Conservation (phyloP, 2,329 filamentous ascomycete genomes). For the Biscogniauxia sp. region DNA sequence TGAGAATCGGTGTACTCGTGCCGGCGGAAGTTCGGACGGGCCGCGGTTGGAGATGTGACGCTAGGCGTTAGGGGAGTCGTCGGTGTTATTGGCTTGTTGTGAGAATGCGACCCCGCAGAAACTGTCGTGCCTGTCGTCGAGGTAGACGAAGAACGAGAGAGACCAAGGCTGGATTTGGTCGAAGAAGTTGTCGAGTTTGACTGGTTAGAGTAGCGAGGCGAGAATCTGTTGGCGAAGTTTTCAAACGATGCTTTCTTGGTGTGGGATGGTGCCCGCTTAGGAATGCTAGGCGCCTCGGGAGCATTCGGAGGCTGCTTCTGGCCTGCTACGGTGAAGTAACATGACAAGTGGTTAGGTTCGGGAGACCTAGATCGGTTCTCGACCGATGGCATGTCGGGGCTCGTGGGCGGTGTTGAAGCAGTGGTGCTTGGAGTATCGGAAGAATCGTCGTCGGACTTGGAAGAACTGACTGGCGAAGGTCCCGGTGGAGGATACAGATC, state of each 20-base stretch:
- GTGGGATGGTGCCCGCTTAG: slow-evolving; percentile 77
- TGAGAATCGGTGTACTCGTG: slow-evolving; percentile 28
- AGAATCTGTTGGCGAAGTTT: slow-evolving; percentile 61
- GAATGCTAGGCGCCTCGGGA: slow-evolving; percentile 64
- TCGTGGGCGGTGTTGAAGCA: slow-evolving; percentile 62
- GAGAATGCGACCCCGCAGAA: slow-evolving; percentile 35
- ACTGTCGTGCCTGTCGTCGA: slow-evolving; percentile 51
- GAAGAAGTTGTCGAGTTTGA: slow-evolving; percentile 54
- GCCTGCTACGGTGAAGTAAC: slow-evolving; percentile 59
- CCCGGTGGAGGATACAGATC: slow-evolving; percentile 61
- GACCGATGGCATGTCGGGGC: slow-evolving; percentile 63
- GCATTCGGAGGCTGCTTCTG: slow-evolving; percentile 43
- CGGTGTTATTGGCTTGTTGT: slow-evolving; percentile 28
- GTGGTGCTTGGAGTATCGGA: slow-evolving; percentile 64
- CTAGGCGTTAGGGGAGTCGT: slow-evolving; percentile 32
- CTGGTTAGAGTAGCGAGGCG: slow-evolving; percentile 51
- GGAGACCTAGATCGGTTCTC: slow-evolving; percentile 54
- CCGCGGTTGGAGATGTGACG: slow-evolving; percentile 30
- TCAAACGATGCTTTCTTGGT: slow-evolving; percentile 82
- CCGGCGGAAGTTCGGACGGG: slow-evolving; percentile 27
- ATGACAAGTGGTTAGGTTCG: slow-evolving; percentile 65
- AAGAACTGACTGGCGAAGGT: slow-evolving; percentile 48
- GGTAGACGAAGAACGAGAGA: slow-evolving; percentile 57
- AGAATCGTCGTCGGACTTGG: slow-evolving; percentile 63
- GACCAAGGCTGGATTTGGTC: slow-evolving; percentile 54